Base-by-base conservation (phyloP, 345 rosid genomes). In the Melastoma malabathricum region DNA sequence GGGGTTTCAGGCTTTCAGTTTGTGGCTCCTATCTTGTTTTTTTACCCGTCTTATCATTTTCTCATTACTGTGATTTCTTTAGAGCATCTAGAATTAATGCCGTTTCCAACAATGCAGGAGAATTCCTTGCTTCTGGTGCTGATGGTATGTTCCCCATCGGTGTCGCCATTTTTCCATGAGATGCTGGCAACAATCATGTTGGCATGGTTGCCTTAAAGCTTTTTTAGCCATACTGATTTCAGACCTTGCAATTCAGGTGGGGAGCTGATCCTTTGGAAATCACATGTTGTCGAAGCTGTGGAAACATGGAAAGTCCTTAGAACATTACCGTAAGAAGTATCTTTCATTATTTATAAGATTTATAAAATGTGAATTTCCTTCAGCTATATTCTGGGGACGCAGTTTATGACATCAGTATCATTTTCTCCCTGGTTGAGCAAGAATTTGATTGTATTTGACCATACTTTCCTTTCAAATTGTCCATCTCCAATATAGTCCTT, bases 81-180 rank as follows among this genome's bases (percentile, higher is more conserved):
- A 4, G 13, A 34, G 14, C 16, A 29, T n/a, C 9, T 3, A 25
- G 29, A 17, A 19, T 23, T 51, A 54, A 27, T 55, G 10, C 43
- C 59, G 8, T 44, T 27, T 13, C 38, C 5, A 13, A 41, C 61
- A 39, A 2, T 74, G 74, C 81, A 90, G 96, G 98, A 47, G 96
- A 90, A 48, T 76, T 69, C 27, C 86, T 90, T 72, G 92, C 98
- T 50, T 90, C 98, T 3, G 98, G 96, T 65, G 98, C 94, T 52
- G 98, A 86, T 73, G 98, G 98, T 86, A 78, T 55, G 76, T 6
- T 44, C 38, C 34, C 50, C 19, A 47, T 57, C 16, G 51, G 48
- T 25, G 15, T 13, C 17, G 15, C 22, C 48, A 17, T 19, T 18
- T 19, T 43, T 13, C 10, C 15, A 0, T 31, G 15, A 51, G 12